A percentile compares a stretch with the other conserved stretches of the same genome.
Evolutionary conservation across 2,329 filamentous ascomycete genomes (phyloP).

Genomic region (Aureobasidium lini): DNA sequence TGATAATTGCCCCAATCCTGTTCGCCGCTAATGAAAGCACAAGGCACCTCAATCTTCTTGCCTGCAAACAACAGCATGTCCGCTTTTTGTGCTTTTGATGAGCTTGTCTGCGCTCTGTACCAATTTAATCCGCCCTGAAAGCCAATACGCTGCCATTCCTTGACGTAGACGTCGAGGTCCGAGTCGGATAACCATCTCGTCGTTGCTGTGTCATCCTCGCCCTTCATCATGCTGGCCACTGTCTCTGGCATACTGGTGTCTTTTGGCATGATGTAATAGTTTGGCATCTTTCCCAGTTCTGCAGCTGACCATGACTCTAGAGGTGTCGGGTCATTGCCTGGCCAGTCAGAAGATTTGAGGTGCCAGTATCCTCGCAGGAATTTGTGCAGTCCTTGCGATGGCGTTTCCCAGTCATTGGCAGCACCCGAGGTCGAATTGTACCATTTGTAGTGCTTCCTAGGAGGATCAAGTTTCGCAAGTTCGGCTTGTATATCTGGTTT

Average conservation of each 20-base stretch:
- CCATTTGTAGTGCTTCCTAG: conserved; percentile 63
- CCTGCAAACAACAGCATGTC: conserved; percentile 55
- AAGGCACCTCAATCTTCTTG: conserved; percentile 53
- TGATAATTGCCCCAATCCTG: conserved; percentile 64
- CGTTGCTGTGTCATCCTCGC: conserved; percentile 40
- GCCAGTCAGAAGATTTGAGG: conserved; percentile 58
- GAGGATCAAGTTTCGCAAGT: conserved; percentile 47
- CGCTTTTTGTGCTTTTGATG: conserved; percentile 30
- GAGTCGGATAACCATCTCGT: conserved; percentile 51
- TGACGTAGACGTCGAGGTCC: conserved; percentile 53
- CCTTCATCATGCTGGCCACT: conserved; percentile 48
- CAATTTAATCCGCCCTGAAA: conserved; percentile 62
- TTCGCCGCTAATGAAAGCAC: conserved; percentile 53
- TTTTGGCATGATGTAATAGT: conserved; percentile 61
- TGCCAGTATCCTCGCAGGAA: conserved; percentile 63
- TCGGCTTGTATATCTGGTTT: conserved; percentile 46
- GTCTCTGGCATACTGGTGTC: conserved; percentile 52
- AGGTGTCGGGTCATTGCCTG: conserved; percentile 40
- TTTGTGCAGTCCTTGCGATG: conserved; percentile 45
- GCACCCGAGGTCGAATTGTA: conserved; percentile 50
- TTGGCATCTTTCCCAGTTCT: conserved; percentile 53
- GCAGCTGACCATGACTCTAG: conserved; percentile 50
- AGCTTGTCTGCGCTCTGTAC: conserved; percentile 54
- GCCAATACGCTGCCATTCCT: conserved; percentile 53
- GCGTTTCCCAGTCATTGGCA: conserved; percentile 40